phyloP scores from a whole-genome alignment of 2,329 filamentous ascomycete genomes.

The Raffaelea deltoideospora region DNA sequence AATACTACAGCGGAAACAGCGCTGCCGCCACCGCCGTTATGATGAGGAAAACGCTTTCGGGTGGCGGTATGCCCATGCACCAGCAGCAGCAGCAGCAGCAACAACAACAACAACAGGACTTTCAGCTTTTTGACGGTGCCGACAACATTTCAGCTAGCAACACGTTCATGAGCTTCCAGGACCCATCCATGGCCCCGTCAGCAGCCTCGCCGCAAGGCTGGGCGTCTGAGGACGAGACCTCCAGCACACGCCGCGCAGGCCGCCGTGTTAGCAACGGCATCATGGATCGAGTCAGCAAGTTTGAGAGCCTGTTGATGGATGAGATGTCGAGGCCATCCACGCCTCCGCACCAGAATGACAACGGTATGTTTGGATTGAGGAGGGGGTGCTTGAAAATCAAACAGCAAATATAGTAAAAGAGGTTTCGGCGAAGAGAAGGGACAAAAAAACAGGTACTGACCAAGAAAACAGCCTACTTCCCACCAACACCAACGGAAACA shows the following conservation, averaged over 20 bases:
- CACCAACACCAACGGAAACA: conserved; percentile 52
- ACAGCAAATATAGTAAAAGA: no score
- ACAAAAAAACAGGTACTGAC: background rate
- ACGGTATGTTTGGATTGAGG: conserved; percentile 29
- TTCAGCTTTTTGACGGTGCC: conserved; percentile 30
- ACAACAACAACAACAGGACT: no score
- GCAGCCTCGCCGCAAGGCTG: conserved; percentile 28
- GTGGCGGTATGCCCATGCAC: conserved; percentile 12
- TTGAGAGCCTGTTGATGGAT: conserved; percentile 35
- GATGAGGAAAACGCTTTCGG: conserved; percentile 25
- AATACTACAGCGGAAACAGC: conserved; percentile 26
- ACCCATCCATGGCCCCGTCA: conserved; percentile 11
- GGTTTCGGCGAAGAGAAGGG: background rate
- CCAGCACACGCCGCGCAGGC: conserved; percentile 25
- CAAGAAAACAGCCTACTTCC: conserved; percentile 44
- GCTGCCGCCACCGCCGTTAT: conserved; percentile 30
- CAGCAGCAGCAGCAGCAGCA: no score
- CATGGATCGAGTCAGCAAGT: conserved; percentile 43
- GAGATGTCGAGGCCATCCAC: conserved; percentile 39
- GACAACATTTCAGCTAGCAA: conserved; percentile 27
- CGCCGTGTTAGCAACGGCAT: conserved; percentile 46
- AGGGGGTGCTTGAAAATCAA: no score
- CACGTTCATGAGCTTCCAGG: conserved; percentile 31
- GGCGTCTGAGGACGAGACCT: conserved; percentile 33
- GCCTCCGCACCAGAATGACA: conserved; percentile 43